Evolutionary conservation across 352 stramenopile species (phyloP).

Genomic region (Phytophthora niederhauseri): DNA sequence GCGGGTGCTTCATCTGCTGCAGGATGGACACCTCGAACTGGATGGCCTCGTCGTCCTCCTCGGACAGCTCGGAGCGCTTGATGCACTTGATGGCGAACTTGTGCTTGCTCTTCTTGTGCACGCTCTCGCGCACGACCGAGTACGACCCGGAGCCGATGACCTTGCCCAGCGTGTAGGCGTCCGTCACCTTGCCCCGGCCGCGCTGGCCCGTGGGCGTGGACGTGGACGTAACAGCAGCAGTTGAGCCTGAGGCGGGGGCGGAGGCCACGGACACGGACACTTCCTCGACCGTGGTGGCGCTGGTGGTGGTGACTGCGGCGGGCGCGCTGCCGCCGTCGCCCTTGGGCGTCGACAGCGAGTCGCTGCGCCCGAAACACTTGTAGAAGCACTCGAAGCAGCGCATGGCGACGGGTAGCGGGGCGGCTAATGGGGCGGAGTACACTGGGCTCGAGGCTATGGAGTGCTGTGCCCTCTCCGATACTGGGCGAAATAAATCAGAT

Average conservation of each 20-base stretch:
- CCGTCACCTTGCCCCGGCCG: constrained; percentile 61
- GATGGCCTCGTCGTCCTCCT: constrained; percentile 83
- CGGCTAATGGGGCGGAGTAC: constrained; percentile 1
- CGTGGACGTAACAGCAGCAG: constrained; percentile 5
- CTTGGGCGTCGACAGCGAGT: constrained; percentile 34
- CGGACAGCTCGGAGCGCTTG: constrained; percentile 71
- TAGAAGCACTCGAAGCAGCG: constrained; percentile 72
- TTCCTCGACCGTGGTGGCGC: background rate
- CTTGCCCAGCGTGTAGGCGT: constrained; percentile 76
- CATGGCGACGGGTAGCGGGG: constrained; percentile 37
- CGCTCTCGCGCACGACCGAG: constrained; percentile 86
- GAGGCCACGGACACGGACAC: constrained; percentile 8
- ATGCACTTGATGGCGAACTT: constrained; percentile 93
- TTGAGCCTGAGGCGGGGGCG: background rate
- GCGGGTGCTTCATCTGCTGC: constrained; percentile 85
- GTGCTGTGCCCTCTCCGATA: background rate
- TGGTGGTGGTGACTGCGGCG: constrained; percentile 9
- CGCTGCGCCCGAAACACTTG: constrained; percentile 48
- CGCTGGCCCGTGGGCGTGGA: constrained; percentile 33
- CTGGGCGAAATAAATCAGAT: constrained; percentile 37
- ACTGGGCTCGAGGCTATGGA: background rate
- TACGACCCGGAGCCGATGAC: constrained; percentile 91
- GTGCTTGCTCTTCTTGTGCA: constrained; percentile 78
- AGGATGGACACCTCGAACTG: constrained; percentile 83
- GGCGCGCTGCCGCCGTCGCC: constrained; percentile 17